Evolutionary conservation across 164 flowering plant species (phyloP), one percentile per base, ranked within the genome.

Genomic region (Nelumbo lutea): DNA sequence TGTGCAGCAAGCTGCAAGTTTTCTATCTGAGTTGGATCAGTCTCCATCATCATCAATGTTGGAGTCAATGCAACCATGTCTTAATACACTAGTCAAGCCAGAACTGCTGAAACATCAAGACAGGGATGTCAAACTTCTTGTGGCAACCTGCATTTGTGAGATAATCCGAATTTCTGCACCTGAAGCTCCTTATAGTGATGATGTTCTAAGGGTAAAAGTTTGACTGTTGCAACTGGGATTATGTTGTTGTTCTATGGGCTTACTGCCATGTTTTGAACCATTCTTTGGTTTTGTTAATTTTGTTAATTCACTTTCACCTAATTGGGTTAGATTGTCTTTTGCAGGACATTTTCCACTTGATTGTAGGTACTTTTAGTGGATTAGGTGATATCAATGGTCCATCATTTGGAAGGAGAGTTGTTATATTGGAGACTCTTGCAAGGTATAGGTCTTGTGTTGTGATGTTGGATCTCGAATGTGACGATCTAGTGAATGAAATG

Each of bases 381-480:
- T 81, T 96, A 69, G 80, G 77, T 74, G 98, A 96, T 77, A 83
- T 83, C 13, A 80, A 72, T 76, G 82, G 89, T 61, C 96, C 98
- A 71, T 86, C 93, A 64, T 92, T 93, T 81, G 90, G 88, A 45
- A 90, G 95, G 79, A 86, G 96, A 81, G 90, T 90, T 67, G 84
- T 82, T 76, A 96, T 96, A 56, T 81, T 96, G 83, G 97, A 96
- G 82, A 96, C 91, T 58, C 81, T 96, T 79, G 97, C 98, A 70
- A 90, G 86, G 82, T 96, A 93, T 73, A 86, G 90, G 80, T 96
- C 99, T 46, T 96, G 96, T 77, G 92, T 96, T 70, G 98, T 96
- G 78, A 88, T 96, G 93, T 79, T 96, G 83, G 99, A 96, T 80
- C 99, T 93, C 72, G 98, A 90, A 76, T 96, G 97, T 70, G 84